These are phyloP conservation scores for Phytophthora kernoviae DNA, from an alignment of 352 stramenopile species.

Conservation along the genomic window DNA sequence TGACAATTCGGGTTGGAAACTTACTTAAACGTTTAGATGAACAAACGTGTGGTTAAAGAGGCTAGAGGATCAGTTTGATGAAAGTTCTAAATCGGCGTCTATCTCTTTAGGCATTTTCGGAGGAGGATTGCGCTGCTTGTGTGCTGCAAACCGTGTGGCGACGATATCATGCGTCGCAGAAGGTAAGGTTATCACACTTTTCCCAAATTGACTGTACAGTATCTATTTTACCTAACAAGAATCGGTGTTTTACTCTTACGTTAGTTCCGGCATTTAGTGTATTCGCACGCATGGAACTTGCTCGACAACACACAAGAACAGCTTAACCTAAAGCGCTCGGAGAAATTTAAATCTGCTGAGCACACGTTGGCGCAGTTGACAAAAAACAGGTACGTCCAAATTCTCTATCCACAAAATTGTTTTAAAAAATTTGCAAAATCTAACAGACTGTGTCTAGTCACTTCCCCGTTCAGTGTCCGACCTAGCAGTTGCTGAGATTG, in stretches of 20 bases:
- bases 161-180: conserved; percentile 69
- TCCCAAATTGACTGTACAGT: neutral
- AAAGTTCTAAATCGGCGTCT: neutral
- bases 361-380: conserved; percentile 80
- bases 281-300: conserved; percentile 88
- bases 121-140: conserved; percentile 73
- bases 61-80: no score
- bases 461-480: conserved; percentile 62
- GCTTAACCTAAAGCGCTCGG: conserved; percentile 85
- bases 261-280: conserved; percentile 83
- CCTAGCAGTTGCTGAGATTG: conserved; percentile 53
- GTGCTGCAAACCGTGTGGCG: conserved; percentile 81
- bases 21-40: conserved; percentile 3
- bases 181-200: conserved; percentile 39
- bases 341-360: conserved; percentile 86
- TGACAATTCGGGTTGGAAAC: conserved; percentile 2
- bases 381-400: conserved; percentile 57
- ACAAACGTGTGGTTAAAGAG: no score
- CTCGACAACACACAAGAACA: conserved; percentile 92
- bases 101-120: conserved; percentile 67
- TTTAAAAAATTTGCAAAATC: conserved; percentile 5
- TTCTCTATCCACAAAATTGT: neutral
- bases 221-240: neutral
- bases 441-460: conserved; percentile 29
- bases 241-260: neutral